Conservation (phyloP, 2,329 filamentous ascomycete species). For the Emergomyces africanus region DNA sequence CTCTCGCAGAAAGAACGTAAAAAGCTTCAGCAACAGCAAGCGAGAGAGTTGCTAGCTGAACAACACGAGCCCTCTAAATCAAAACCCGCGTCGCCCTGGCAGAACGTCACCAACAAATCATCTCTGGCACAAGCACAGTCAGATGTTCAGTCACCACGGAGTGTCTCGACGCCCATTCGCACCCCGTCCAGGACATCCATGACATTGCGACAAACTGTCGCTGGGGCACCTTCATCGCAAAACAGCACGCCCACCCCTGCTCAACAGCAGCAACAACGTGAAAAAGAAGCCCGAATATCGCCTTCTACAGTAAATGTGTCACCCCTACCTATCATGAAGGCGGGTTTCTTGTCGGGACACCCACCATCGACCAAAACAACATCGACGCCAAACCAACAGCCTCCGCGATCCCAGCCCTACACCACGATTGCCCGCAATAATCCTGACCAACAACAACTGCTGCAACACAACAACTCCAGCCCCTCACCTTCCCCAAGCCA, state of each 20-base stretch:
- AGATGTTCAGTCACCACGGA: not conserved
- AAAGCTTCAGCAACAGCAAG: constrained; percentile 58
- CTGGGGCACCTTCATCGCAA: constrained; percentile 28
- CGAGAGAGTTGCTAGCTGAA: constrained; percentile 29
- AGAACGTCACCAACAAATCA: constrained; percentile 35
- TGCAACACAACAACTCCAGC: constrained; percentile 23
- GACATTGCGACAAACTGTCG: constrained; percentile 49
- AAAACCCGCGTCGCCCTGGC: constrained; percentile 47
- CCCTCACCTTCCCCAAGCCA: constrained; percentile 44
- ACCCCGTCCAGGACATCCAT: constrained; percentile 36
- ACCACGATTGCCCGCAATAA: constrained; percentile 22
- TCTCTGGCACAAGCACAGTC: constrained; percentile 4
- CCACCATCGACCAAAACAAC: not conserved
- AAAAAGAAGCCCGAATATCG: not conserved
- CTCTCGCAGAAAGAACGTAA: constrained; percentile 90
- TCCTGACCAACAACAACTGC: constrained; percentile 30
- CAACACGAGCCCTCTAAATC: constrained; percentile 25
- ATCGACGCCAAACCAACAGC: constrained; percentile 23
- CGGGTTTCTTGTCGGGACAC: not conserved
- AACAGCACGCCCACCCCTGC: not conserved
- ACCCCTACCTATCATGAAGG: not conserved
- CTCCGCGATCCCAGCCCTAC: constrained; percentile 12
- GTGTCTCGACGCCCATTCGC: not conserved
- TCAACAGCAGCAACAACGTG: not conserved
- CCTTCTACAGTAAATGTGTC: constrained; percentile 2